Conservation (phyloP, 305 asterid species). For the Stenogyne calaminthoides region DNA sequence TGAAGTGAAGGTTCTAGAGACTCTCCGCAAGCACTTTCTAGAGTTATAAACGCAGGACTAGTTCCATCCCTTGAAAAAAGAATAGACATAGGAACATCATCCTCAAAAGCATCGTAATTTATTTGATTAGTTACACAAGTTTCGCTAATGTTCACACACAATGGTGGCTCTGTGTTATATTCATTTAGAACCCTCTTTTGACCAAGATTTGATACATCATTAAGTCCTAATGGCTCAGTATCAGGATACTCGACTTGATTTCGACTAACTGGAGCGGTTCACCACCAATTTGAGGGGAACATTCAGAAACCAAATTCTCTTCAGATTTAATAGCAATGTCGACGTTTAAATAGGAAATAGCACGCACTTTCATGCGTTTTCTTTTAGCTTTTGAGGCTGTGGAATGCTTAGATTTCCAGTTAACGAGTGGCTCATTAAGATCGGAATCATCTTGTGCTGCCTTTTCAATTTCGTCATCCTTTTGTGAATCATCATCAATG, state of each 20-base stretch:
- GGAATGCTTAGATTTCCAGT: constrained; percentile 45
- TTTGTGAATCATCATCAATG: constrained; percentile 21
- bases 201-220: constrained; percentile 32
- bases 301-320: constrained; percentile 39
- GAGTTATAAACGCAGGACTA: too few species aligned
- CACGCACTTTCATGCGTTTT: constrained; percentile 35
- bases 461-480: constrained; percentile 28
- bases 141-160: constrained; percentile 32
- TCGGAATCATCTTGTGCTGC: constrained; percentile 57
- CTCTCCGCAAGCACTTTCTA: too few species aligned
- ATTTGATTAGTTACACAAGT: constrained; percentile 44
- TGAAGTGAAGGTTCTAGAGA: too few species aligned
- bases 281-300: constrained; percentile 29
- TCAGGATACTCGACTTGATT: constrained; percentile 56
- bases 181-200: constrained; percentile 34
- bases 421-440: constrained; percentile 59
- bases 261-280: constrained; percentile 29
- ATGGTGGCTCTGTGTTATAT: constrained; percentile 28
- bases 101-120: constrained; percentile 46
- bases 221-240: constrained; percentile 32
- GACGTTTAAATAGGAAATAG: constrained; percentile 33
- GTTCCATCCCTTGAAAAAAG: too few species aligned
- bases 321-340: constrained; percentile 36
- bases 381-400: constrained; percentile 50
- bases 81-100: too few species aligned